phyloP scores from a whole-genome alignment of 2,329 filamentous ascomycete genomes.

The Verticillium albo-atrum region DNA sequence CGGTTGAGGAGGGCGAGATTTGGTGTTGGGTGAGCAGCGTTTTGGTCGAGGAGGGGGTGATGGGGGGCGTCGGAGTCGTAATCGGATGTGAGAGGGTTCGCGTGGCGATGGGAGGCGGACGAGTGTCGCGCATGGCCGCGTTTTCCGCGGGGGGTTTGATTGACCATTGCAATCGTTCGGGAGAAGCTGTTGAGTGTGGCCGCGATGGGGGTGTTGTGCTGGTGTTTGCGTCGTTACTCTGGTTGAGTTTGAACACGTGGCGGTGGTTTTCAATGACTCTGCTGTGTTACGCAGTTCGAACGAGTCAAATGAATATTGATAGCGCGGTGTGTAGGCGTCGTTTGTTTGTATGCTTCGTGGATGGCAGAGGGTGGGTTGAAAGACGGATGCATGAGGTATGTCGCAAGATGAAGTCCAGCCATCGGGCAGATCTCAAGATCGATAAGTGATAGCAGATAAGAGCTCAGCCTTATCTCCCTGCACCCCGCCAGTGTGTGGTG shows the following conservation, averaged over 20 bases:
- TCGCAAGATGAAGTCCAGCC: neutral
- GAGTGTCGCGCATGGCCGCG: constrained; percentile 34
- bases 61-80: constrained; percentile 62
- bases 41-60: constrained; percentile 29
- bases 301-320: too few species aligned
- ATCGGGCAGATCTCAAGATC: neutral
- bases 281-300: too few species aligned
- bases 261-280: too few species aligned
- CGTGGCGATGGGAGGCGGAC: constrained; percentile 31
- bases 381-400: neutral
- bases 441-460: neutral
- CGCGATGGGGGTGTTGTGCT: neutral
- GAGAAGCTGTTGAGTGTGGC: neutral
- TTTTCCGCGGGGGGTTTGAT: constrained; percentile 33
- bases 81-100: constrained; percentile 42
- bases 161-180: constrained; percentile 4
- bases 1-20: constrained; percentile 54
- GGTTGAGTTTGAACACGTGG: too few species aligned
- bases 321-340: too few species aligned
- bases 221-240: neutral
- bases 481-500: neutral
- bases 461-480: neutral
- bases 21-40: constrained; percentile 32
- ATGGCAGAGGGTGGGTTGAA: too few species aligned
- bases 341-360: too few species aligned